Evolutionary conservation across 805 yeast genomes (phyloP).

Genomic region (Candida takata): DNA sequence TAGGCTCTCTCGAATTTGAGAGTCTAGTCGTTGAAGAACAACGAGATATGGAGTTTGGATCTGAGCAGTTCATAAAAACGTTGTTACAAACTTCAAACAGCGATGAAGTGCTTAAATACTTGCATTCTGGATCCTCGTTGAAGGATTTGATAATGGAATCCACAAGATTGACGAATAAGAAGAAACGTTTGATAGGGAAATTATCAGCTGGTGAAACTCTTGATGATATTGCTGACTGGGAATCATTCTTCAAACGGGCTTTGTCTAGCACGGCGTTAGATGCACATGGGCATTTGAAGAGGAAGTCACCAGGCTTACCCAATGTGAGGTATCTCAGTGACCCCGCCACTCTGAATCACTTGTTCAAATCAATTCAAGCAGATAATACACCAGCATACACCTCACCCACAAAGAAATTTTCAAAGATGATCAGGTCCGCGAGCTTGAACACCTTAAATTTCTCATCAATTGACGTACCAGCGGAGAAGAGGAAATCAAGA

Average conservation of each 20-base stretch:
- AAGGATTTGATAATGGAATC: constrained; percentile 20
- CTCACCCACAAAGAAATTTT: constrained; percentile 19
- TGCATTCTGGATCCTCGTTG: constrained; percentile 17
- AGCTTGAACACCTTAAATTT: constrained; percentile 21
- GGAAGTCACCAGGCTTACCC: constrained; percentile 3
- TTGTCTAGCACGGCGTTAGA: constrained; percentile 14
- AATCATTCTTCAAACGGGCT: constrained; percentile 2
- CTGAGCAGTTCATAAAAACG: constrained; percentile 52
- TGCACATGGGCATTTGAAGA: constrained; percentile 7
- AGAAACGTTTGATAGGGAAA: constrained; percentile 11
- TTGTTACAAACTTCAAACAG: constrained; percentile 23
- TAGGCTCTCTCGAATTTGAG: constrained; percentile 31
- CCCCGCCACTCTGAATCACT: constrained; percentile 13
- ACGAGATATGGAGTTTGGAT: constrained; percentile 42
- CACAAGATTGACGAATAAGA: constrained; percentile 16
- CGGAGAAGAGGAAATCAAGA: constrained; percentile 2
- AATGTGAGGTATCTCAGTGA: constrained; percentile 12
- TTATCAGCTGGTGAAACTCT: constrained; percentile 15
- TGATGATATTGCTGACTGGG: constrained; percentile 7
- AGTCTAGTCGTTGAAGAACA: constrained; percentile 13
- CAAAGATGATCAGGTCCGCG: constrained; percentile 23
- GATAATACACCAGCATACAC: neutral
- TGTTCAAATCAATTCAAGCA: constrained; percentile 1
- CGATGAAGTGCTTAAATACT: constrained; percentile 17
- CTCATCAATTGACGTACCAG: constrained; percentile 1